Evolutionary conservation across 306 rosid species (phyloP), one percentile per base, ranked within the genome.

Genomic region (Calophaca sinica): DNA sequence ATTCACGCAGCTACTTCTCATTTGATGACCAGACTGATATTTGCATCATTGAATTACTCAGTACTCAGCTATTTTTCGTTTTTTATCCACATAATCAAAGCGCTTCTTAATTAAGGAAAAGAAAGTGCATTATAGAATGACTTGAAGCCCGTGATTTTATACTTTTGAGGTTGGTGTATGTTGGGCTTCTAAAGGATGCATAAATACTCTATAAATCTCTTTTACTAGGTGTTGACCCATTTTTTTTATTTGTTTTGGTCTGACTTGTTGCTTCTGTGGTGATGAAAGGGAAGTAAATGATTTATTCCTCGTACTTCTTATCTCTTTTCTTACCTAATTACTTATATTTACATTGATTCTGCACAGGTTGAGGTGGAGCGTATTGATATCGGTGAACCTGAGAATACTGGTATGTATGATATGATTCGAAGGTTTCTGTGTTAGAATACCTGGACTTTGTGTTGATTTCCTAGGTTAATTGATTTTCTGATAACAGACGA

Each of bases 291-390:
- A 42, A 59, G 61, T 12, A 76, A 62, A 58, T 72, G 49, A 53
- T 54, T 62, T 44, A 20, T 36, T 41, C 51, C 42, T 63, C 72
- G 12, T 66, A 10, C 74, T 35, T 62, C 74, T 35, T 62, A 12
- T 68, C 73, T 70, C 39, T 48, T 64, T 13, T 42, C 7, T 72
- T 42, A 49, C 15, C 33, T 12, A 45, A 20, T 52, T 65, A 13
- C 44, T 64, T 31, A 48, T 74, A 35, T 62, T 51, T 80, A 44
- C 88, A 14, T 74, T 44, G 66, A 44, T 71, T 82, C 52, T 74
- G 41, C 45, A 15, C 88, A 94, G 97, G 90, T 94, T 80, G 97
- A 94, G 85, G 96, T 94, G 85, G 98, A 94, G 32, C 84, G 88
- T 9, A 94, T 91, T 64, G 98, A 91, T 75, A 82, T 88, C 61